These are phyloP conservation scores for Fragaria nilgerrensis DNA, from an alignment of 306 rosid genomes.

Conservation along the genomic window DNA sequence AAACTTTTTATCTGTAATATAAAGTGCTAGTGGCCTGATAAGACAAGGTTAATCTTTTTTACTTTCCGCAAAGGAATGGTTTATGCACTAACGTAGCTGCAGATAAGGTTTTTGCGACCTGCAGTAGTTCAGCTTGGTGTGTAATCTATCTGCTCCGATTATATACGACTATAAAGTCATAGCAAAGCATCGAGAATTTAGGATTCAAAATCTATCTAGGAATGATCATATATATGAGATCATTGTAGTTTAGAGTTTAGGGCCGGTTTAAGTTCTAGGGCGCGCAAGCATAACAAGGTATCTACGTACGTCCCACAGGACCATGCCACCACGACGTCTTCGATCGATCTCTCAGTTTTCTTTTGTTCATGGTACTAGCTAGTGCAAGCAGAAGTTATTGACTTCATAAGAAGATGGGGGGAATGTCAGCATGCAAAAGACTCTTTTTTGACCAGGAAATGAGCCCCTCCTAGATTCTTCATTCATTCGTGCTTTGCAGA, in stretches of 20 bases:
- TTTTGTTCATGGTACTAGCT: not conserved
- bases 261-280: too few relatives aligned
- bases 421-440: constrained; percentile 41
- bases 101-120: constrained; percentile 23
- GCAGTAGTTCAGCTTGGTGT: not conserved
- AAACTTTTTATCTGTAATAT: not conserved
- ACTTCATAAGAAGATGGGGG: constrained; percentile 25
- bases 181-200: not conserved
- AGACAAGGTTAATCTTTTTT: constrained; percentile 15
- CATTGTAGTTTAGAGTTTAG: not conserved
- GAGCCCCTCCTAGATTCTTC: constrained; percentile 35
- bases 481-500: constrained; percentile 32
- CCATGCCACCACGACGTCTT: not conserved
- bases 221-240: too few relatives aligned
- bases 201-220: not conserved
- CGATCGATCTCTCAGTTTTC: not conserved
- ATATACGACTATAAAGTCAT: not conserved
- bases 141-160: not conserved
- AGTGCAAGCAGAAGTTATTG: constrained; percentile 26
- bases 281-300: not conserved
- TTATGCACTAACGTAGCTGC: not conserved
- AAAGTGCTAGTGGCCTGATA: constrained; percentile 12
- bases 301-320: not conserved
- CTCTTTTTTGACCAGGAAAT: constrained; percentile 37
- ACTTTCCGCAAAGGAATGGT: constrained; percentile 28